phyloP scores from a whole-genome alignment of 1,284 basidiomycete species.

The Exobasidium cylindrosporum region DNA sequence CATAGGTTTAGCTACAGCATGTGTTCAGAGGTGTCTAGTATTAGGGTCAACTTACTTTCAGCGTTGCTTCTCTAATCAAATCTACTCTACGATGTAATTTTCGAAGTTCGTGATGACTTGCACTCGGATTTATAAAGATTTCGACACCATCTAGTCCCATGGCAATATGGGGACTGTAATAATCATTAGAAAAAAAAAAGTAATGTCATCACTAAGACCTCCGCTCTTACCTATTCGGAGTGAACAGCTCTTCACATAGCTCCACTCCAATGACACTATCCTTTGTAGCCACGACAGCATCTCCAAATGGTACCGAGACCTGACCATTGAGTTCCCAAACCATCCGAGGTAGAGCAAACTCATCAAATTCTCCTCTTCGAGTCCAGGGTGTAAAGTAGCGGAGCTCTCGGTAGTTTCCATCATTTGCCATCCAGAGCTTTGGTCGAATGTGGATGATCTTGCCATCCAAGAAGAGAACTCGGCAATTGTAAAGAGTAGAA shows the following conservation, averaged over 20 bases:
- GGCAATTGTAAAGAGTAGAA: slow-evolving; percentile 95
- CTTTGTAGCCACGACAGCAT: slow-evolving; percentile 85
- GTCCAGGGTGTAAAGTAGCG: slow-evolving; percentile 95
- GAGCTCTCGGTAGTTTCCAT: slow-evolving; percentile 95
- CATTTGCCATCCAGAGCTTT: slow-evolving; percentile 99
- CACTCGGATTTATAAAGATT: slow-evolving; percentile 96
- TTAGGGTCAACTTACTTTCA: slow-evolving; percentile 61
- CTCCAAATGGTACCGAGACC: slow-evolving; percentile 91
- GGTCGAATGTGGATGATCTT: slow-evolving; percentile 90
- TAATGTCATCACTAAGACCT: slow-evolving; percentile 11
- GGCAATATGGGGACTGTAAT: slow-evolving; percentile 78
- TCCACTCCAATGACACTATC: slow-evolving; percentile 96
- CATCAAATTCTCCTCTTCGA: slow-evolving; percentile 81
- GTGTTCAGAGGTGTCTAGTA: background rate
- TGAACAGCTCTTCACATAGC: slow-evolving; percentile 95
- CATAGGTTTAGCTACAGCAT: background rate
- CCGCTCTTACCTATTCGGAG: slow-evolving; percentile 64
- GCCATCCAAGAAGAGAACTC: slow-evolving; percentile 78
- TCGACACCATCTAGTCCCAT: slow-evolving; percentile 98
- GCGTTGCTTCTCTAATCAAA: slow-evolving; percentile 90
- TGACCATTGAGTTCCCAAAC: slow-evolving; percentile 84
- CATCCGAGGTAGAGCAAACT: slow-evolving; percentile 81
- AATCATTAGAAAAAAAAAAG: no score
- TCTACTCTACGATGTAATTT: slow-evolving; percentile 89
- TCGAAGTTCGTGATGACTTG: slow-evolving; percentile 93